These are phyloP conservation scores for Alternaria ethzedia DNA, from an alignment of 2,329 filamentous ascomycete genomes.

Conservation along the genomic window DNA sequence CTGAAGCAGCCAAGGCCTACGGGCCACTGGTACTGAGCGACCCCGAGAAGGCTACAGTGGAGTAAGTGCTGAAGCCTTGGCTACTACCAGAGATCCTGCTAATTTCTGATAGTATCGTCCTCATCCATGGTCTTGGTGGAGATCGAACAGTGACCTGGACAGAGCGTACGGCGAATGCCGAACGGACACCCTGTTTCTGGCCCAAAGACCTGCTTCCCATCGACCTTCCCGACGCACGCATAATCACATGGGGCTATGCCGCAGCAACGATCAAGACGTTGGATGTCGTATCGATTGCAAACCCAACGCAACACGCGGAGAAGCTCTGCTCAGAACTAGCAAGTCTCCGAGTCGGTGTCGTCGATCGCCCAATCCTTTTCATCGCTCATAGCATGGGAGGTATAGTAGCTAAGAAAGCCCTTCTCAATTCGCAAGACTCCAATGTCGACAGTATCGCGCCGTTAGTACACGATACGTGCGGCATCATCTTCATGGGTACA, in stretches of 20 bases:
- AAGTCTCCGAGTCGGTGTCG: not conserved
- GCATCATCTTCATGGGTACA: not conserved
- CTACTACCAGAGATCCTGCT: not conserved
- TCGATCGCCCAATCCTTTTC: not conserved
- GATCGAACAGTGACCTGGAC: not conserved
- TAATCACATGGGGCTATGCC: not conserved
- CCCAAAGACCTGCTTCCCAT: not conserved
- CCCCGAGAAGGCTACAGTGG: not conserved
- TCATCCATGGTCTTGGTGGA: not conserved
- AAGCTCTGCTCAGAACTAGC: not conserved
- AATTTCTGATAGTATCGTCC: not conserved
- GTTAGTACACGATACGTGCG: not conserved
- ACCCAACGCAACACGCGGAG: not conserved
- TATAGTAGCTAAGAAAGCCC: not conserved
- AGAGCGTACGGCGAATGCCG: not conserved
- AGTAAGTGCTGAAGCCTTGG: not conserved
- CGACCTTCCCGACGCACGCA: not conserved
- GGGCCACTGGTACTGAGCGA: not conserved
- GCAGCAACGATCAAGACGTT: not conserved
- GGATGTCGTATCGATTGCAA: not conserved
- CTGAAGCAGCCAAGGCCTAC: not conserved
- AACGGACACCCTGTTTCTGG: not conserved
- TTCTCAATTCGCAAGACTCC: not conserved
- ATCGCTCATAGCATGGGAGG: not conserved
- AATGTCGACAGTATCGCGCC: not conserved